A percentile compares a stretch with the other conserved stretches of the same genome.
Conservation (phyloP, 2,329 filamentous ascomycete species). For the Dendryphion nanum region DNA sequence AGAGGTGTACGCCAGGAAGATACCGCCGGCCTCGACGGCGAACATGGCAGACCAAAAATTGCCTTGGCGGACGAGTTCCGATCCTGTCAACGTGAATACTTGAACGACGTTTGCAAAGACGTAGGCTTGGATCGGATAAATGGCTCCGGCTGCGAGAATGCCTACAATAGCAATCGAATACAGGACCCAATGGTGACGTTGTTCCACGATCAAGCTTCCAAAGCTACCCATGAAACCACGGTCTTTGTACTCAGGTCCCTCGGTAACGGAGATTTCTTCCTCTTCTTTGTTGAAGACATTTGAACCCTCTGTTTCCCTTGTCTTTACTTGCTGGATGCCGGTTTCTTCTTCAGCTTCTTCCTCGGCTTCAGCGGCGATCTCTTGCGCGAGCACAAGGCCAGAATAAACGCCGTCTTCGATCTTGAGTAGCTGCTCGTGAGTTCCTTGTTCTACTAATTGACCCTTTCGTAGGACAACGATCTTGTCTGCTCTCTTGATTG, state of each 20-base stretch:
- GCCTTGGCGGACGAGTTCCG: constrained; percentile 32
- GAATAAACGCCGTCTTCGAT: constrained; percentile 63
- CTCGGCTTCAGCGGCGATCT: constrained; percentile 28
- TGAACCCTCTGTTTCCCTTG: constrained; percentile 10
- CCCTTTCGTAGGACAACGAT: constrained; percentile 77
- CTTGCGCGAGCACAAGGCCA: constrained; percentile 58
- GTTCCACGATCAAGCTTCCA: constrained; percentile 34
- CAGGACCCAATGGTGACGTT: constrained; percentile 32
- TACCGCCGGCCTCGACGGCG: constrained; percentile 55
- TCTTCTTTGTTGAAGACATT: constrained; percentile 3
- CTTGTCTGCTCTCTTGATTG: constrained; percentile 73
- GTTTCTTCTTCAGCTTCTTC: constrained; percentile 17
- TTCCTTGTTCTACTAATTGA: constrained; percentile 69
- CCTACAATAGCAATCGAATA: constrained; percentile 29
- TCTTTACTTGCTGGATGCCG: constrained; percentile 15
- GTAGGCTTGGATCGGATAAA: constrained; percentile 40
- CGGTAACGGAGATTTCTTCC: constrained; percentile 5
- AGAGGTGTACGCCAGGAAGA: constrained; percentile 55
- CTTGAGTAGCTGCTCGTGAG: constrained; percentile 67
- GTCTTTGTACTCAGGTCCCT: constrained; percentile 28
- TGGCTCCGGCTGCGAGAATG: constrained; percentile 31
- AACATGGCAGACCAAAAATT: constrained; percentile 69
- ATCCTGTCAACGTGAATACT: constrained; percentile 33
- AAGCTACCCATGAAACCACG: constrained; percentile 30
- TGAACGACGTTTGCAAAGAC: constrained; percentile 38